Conservation (phyloP, 2,329 filamentous ascomycete genomes). For the Sporothrix globosa region DNA sequence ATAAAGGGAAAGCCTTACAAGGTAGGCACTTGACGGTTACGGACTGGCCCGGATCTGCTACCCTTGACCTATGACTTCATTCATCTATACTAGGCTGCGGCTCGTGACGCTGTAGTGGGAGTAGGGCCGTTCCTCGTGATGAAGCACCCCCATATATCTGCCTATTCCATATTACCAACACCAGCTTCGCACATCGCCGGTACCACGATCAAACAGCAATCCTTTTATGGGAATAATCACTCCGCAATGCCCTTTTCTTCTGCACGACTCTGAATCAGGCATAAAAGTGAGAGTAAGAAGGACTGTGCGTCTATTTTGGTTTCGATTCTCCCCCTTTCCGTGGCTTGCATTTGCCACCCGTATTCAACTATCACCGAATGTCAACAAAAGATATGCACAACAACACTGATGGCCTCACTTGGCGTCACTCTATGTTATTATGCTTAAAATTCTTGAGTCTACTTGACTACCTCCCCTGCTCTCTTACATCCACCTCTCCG, state of each 20-base stretch:
- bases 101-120: neutral
- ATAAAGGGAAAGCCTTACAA: neutral
- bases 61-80: slow-evolving; percentile 1
- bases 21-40: neutral
- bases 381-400: neutral
- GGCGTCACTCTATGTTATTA: neutral
- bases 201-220: neutral
- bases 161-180: slow-evolving; percentile 16
- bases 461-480: neutral
- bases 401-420: neutral
- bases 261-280: neutral
- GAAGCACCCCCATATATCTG: slow-evolving; percentile 8
- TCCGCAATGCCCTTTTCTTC: neutral
- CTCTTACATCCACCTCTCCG: neutral
- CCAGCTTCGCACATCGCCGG: neutral
- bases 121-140: slow-evolving; percentile 7
- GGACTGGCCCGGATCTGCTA: slow-evolving; percentile 14
- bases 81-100: neutral
- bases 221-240: slow-evolving; percentile 2
- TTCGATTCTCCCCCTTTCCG: neutral
- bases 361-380: neutral
- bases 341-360: slow-evolving; percentile 4
- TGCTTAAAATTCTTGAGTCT: neutral
- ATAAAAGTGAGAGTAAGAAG: neutral
- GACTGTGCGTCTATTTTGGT: slow-evolving; percentile 5